Base-by-base conservation (phyloP, 352 stramenopile species). In the Plasmopara muralis region DNA sequence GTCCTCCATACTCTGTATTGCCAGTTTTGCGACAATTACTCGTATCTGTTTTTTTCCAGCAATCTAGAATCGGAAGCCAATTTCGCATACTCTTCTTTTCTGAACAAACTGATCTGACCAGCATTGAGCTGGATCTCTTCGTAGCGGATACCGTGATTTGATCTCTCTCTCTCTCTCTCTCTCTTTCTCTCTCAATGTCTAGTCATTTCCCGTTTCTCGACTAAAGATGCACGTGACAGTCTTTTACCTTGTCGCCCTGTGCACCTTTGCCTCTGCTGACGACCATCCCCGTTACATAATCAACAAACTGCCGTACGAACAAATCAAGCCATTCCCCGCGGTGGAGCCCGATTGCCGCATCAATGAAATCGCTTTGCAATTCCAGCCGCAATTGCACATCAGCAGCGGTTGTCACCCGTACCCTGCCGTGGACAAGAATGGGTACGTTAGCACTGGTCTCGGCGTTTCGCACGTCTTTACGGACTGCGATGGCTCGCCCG, bases 351-450 rank as follows among this genome's bases (percentile, higher is more conserved):
- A 20, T 15, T 33, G 16, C 6, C 25, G 15, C 10, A 12, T 33
- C 16, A 45, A 33, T 14, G 29, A 45, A 6, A 12, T 45, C 40
- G 40, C 40, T 5, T 28, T 45, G 20, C 28, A 31, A 18, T 45
- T 45, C 40, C 28, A 45, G 40, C 40, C 40, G 2, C 40, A 45
- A 18, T 9, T 45, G 8, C 40, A 45, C 18, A 45, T 45, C 40
- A 31, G 16, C 18, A 45, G 14, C 18, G 40, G 40, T 8, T 45
- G 40, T 33, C 40, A 45, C 18, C 40, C 40, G 18, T 45, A 45
- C 9, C 40, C 40, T 15, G 40, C 40, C n/a, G 18, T 45, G 5
- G 40, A 45, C 10, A 28, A 12, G 25, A 18, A 45, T 14, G 40
- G 40, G 28, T 33, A 45, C 40, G n/a, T 13, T 28, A 45, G 29